Evolutionary conservation across 495 filamentous ascomycete genomes (phyloP), one percentile per base, ranked within the genome.

Genomic region (Elaphomyces granulatus): DNA sequence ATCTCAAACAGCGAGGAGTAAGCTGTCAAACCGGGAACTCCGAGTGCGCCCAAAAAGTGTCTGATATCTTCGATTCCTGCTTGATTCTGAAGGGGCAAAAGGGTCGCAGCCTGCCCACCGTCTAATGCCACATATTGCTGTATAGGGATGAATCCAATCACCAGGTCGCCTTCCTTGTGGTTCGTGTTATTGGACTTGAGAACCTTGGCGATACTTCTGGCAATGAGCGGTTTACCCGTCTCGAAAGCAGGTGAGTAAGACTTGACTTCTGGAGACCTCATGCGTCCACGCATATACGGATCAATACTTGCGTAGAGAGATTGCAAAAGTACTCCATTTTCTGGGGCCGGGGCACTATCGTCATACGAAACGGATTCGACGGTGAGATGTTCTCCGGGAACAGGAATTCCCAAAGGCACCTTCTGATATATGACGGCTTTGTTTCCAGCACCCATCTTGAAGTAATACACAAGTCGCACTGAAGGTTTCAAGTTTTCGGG

Each of bases 1-100:
- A 94, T 88, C 50, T 80, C 77, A 54, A 87, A 78, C 46, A 88
- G 71, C 0, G 77, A 80, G 2, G 75, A 77, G 63, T 82, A 94
- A 2, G 81, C 86, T 0, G 85, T 90, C 51, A 92, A 56, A 17
- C 86, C 86, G 2, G 86, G 83, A 84, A 94, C 92, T 19, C 86
- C 86, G 16, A 94, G 64, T 10, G 81, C 70, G 10, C 85, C 83
- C 9, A 85, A 50, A 80, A 65, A 68, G 34, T 61, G 51, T 32
- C 64, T 60, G 43, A 65, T 55, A 38, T 68, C 64, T 45, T 67
- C 59, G 16, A 68, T 51, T 8, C 55, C 60, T 7, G 65, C 49
- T 10, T 62, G 64, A 52, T 68, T 68, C n/a, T 63, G 55, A 26
- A 68, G 54, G 31, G 52, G 56, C 26, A 44, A 35, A 41, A 66